A percentile compares a stretch with the other conserved stretches of the same genome.
Evolutionary conservation across 805 yeast species (phyloP).

Genomic region (Jamesozyma lodderae): DNA sequence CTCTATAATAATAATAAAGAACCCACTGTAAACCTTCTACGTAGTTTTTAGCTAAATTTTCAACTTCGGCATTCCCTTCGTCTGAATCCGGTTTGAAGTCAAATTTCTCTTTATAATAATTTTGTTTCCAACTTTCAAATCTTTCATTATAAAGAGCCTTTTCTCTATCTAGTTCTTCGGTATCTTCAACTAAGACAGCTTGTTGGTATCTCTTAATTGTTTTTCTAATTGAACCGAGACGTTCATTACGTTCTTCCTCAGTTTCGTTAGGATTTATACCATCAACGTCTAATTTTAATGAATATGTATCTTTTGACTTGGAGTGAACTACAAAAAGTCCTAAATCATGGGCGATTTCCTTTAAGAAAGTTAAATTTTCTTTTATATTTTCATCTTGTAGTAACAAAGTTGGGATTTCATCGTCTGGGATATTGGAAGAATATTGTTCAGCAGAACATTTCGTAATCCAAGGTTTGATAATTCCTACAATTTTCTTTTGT

Average conservation of each 20-base stretch:
- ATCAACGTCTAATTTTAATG: constrained; percentile 59
- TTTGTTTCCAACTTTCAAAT: constrained; percentile 73
- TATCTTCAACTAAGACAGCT: constrained; percentile 51
- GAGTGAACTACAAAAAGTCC: constrained; percentile 63
- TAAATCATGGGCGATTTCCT: constrained; percentile 53
- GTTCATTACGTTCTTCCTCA: constrained; percentile 51
- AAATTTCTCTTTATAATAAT: constrained; percentile 77
- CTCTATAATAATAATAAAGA: constrained; percentile 77
- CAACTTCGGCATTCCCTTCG: constrained; percentile 48
- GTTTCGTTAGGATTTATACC: constrained; percentile 62
- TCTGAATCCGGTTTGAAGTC: constrained; percentile 42
- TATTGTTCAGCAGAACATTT: constrained; percentile 27
- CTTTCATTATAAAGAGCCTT: constrained; percentile 62
- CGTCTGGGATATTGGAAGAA: constrained; percentile 35
- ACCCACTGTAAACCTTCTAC: constrained; percentile 98
- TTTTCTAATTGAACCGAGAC: constrained; percentile 43
- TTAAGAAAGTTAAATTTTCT: constrained; percentile 50
- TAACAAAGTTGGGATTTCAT: constrained; percentile 34
- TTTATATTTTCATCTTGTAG: constrained; percentile 31
- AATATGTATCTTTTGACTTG: constrained; percentile 44
- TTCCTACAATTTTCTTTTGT: constrained; percentile 65
- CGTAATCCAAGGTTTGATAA: constrained; percentile 40
- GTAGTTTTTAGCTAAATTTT: constrained; percentile 66
- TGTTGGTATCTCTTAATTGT: constrained; percentile 56
- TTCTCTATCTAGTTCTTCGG: constrained; percentile 38